phyloP scores from a whole-genome alignment of 164 flowering plant species.

The Chimonanthus praecox region DNA sequence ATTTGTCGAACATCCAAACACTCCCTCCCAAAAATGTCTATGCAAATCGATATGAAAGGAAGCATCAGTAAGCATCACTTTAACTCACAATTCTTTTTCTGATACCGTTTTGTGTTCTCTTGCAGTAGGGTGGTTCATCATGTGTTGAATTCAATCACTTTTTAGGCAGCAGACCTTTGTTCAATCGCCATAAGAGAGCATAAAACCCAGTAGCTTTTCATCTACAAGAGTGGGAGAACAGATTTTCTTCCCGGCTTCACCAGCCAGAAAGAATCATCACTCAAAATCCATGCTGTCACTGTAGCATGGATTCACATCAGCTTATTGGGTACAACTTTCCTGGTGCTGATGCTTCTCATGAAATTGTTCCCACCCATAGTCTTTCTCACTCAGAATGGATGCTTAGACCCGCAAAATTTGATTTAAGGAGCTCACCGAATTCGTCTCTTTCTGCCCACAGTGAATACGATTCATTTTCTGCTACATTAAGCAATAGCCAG shows the following conservation, averaged over 20 bases:
- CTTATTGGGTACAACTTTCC: slow-evolving; percentile 33
- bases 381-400: slow-evolving; percentile 32
- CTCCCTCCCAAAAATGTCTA: too few relatives aligned
- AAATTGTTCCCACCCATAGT: slow-evolving; percentile 30
- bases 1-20: too few relatives aligned
- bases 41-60: too few relatives aligned
- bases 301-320: slow-evolving; percentile 49
- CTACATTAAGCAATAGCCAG: slow-evolving; percentile 49
- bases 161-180: neutral
- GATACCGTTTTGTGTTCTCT: too few relatives aligned
- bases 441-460: slow-evolving; percentile 54
- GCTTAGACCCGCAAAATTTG: slow-evolving; percentile 36
- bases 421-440: slow-evolving; percentile 43
- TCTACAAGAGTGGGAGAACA: neutral
- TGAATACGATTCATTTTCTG: slow-evolving; percentile 40
- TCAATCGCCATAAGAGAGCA: neutral
- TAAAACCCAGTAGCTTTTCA: neutral
- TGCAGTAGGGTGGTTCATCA: too few relatives aligned
- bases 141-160: neutral
- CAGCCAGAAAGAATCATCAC: neutral
- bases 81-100: too few relatives aligned
- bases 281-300: slow-evolving; percentile 12
- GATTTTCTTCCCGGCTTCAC: neutral
- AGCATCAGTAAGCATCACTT: too few relatives aligned
- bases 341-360: slow-evolving; percentile 31